These are phyloP conservation scores for Nicotiana noctiflora DNA, from an alignment of 257 asterid genomes.

Conservation along the genomic window DNA sequence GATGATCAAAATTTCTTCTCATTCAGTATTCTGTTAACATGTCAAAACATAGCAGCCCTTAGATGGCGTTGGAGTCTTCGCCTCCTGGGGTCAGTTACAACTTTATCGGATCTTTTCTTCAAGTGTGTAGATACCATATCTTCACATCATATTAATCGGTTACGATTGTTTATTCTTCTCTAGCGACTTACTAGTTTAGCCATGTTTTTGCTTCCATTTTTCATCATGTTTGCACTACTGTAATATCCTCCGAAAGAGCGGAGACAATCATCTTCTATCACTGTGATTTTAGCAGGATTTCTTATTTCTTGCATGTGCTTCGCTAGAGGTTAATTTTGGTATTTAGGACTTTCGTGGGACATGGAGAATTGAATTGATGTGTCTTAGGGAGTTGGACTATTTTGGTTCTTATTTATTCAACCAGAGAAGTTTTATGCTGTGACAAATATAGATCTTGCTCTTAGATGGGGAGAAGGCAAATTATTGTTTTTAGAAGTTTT, in stretches of 20 bases:
- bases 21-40: neutral
- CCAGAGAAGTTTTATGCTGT: too few relatives aligned
- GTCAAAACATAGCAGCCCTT: constrained; percentile 2
- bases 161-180: neutral
- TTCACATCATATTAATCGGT: neutral
- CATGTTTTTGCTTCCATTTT: neutral
- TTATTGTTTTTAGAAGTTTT: too few relatives aligned
- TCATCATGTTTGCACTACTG: neutral
- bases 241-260: neutral
- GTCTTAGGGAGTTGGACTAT: too few relatives aligned
- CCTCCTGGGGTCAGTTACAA: neutral
- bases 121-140: neutral
- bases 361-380: too few relatives aligned
- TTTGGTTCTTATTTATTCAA: too few relatives aligned
- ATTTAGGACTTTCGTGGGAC: too few relatives aligned
- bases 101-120: neutral
- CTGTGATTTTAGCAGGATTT: neutral
- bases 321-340: too few relatives aligned
- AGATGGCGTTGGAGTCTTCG: neutral
- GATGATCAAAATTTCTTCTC: neutral
- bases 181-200: neutral
- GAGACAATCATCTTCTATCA: neutral
- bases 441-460: too few relatives aligned
- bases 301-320: neutral
- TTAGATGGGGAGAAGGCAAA: too few relatives aligned